Percentiles rank a stretch among this genome's conserved stretches.
phyloP scores from a whole-genome alignment of 305 asterid species.

The Caryopteris hybrid region DNA sequence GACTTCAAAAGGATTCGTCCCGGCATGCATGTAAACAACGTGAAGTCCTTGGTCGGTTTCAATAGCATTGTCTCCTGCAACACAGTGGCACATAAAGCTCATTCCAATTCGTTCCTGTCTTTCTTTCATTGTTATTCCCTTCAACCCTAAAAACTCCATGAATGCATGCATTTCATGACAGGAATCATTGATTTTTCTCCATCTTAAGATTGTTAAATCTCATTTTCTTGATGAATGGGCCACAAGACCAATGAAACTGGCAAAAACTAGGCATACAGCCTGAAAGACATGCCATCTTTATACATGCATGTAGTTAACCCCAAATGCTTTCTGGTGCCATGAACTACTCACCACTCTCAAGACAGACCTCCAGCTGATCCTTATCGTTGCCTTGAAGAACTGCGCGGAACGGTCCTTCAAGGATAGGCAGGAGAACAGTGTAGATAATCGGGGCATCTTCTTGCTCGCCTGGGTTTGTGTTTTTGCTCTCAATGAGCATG shows the following conservation, averaged over 20 bases:
- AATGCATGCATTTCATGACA: slow-evolving; percentile 20
- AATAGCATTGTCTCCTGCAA: slow-evolving; percentile 83
- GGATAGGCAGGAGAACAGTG: slow-evolving; percentile 82
- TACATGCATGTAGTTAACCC: slow-evolving; percentile 12
- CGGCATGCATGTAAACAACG: slow-evolving; percentile 90
- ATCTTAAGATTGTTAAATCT: slow-evolving; percentile 7
- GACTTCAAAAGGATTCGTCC: slow-evolving; percentile 91
- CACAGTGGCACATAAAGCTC: slow-evolving; percentile 26
- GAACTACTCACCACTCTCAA: slow-evolving; percentile 90
- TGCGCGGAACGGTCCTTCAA: slow-evolving; percentile 89
- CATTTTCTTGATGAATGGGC: slow-evolving; percentile 22
- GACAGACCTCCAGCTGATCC: slow-evolving; percentile 79
- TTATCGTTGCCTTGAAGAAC: slow-evolving; percentile 93
- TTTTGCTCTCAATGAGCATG: slow-evolving; percentile 90
- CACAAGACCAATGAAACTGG: slow-evolving; percentile 10
- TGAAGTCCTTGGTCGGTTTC: slow-evolving; percentile 86
- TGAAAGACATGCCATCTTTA: slow-evolving; percentile 4
- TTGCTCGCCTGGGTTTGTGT: slow-evolving; percentile 42
- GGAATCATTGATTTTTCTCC: slow-evolving; percentile 17
- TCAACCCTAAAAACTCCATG: slow-evolving; percentile 15
- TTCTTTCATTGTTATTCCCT: slow-evolving; percentile 24
- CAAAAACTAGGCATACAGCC: neutral
- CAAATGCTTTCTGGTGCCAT: slow-evolving; percentile 17
- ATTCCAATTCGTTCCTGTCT: slow-evolving; percentile 19
- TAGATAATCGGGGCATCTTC: slow-evolving; percentile 65